Base-by-base conservation (phyloP, 2,329 filamentous ascomycete species). In the Elsinoe arachidis region DNA sequence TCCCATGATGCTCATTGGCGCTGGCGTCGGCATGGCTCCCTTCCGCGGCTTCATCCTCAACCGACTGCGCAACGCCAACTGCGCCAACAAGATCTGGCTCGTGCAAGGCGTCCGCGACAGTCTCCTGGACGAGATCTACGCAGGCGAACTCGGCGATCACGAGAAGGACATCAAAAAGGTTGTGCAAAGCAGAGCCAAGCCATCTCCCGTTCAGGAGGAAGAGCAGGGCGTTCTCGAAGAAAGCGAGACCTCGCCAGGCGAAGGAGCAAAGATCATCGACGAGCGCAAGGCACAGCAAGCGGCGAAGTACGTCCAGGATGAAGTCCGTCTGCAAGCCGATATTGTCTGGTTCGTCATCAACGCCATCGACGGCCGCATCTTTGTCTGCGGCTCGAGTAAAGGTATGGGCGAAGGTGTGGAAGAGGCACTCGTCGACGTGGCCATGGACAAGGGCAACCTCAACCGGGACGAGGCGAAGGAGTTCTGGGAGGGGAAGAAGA, bases 341-440 rank as follows among this genome's bases (percentile, higher is more conserved):
- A 80, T 97, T n/a, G 92, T 97, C 14, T 99, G 93, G 93, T 95
- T 90, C 71, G 90, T 97, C 62, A 88, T 95, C 77, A 97, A 97
- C 70, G 85, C 90, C 1, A 79, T 97, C n/a, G 93, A 99, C 67
- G 93, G 93, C 1, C 85, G 93, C 55, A 85, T 97, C 55, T 99
- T 99, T 69, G 93, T 99, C 59, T 99, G 93, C 70, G 93, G 93
- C 52, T 95, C 88, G 73, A 90, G 85, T 67, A 90, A 89, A 75
- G 93, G 93, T 58, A 99, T 99, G 93, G 93, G 93, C 59, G 93
- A 97, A 72, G 93, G 93, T 44, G 93, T 99, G 2, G 88, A 97
- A 70, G 80, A 84, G 47, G 88, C 92, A 0, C 78, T 99, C 12
- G 78, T 96, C 23, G 88, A 96, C 61, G 90, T 96, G 1, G 90